Evolutionary conservation across 2,329 filamentous ascomycete genomes (phyloP).

Genomic region (Ploettnerulaceae sp.): DNA sequence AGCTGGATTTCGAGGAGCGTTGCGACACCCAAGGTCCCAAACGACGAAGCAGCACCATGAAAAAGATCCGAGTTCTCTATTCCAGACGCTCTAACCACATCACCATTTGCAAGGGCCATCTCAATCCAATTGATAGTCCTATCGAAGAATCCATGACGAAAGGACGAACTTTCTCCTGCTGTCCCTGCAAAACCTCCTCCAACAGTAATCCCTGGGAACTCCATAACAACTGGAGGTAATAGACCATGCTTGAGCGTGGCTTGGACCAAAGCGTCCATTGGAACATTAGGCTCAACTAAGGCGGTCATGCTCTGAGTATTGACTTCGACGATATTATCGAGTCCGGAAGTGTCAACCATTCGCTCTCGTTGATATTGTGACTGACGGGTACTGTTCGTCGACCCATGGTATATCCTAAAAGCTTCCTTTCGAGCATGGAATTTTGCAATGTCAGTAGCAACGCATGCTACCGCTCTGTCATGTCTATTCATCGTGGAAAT

Average conservation of each 20-base stretch:
- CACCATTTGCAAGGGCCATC: conserved; percentile 55
- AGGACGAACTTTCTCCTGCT: conserved; percentile 61
- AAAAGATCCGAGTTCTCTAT: conserved; percentile 50
- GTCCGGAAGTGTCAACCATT: conserved; percentile 42
- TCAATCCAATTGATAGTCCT: conserved; percentile 56
- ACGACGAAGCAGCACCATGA: conserved; percentile 52
- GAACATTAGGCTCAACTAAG: conserved; percentile 62
- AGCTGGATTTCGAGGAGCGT: conserved; percentile 55
- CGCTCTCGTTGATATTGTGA: conserved; percentile 25
- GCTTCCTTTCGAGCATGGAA: conserved; percentile 24
- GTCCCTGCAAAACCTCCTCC: conserved; percentile 64
- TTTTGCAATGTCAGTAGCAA: conserved; percentile 15
- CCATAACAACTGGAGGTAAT: conserved; percentile 62
- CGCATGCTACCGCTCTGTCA: conserved; percentile 18
- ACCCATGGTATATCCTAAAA: conserved; percentile 52
- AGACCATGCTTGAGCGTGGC: conserved; percentile 50
- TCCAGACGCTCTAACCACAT: conserved; percentile 44
- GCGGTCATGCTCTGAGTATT: conserved; percentile 39
- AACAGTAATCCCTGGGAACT: conserved; percentile 64
- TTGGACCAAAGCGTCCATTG: conserved; percentile 59
- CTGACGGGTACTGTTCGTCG: conserved; percentile 46
- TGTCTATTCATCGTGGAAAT: conserved; percentile 22
- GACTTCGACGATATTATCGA: conserved; percentile 44
- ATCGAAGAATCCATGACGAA: conserved; percentile 61
- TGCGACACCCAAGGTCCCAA: conserved; percentile 56